These are phyloP conservation scores for Colletotrichum truncatum DNA, from an alignment of 2,329 filamentous ascomycete species.

Conservation along the genomic window DNA sequence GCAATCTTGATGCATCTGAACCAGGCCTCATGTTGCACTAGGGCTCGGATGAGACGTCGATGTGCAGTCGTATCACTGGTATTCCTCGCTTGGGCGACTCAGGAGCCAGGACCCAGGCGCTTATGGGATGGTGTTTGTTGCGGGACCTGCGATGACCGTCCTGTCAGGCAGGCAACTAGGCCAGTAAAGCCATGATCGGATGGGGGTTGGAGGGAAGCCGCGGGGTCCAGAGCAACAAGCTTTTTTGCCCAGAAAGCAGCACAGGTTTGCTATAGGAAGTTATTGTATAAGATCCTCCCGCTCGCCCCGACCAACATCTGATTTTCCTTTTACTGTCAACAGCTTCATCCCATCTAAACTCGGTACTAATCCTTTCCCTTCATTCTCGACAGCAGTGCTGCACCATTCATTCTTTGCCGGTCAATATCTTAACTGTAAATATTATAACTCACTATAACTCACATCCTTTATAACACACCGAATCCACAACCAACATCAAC, in stretches of 20 bases:
- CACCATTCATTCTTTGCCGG: conserved; percentile 13
- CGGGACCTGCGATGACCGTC: conserved; percentile 11
- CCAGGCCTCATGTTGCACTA: conserved; percentile 17
- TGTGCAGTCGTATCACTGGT: not conserved
- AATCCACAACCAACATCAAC: conserved; percentile 32
- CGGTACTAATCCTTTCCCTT: conserved; percentile 1
- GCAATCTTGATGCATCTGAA: not conserved
- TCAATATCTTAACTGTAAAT: conserved; percentile 10
- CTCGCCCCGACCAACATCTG: not conserved
- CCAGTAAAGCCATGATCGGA: not conserved
- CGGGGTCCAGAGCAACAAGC: not conserved
- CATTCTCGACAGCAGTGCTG: conserved; percentile 26
- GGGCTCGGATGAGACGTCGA: conserved; percentile 24
- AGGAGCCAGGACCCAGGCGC: not conserved
- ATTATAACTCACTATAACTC: conserved; percentile 10
- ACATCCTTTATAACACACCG: not conserved
- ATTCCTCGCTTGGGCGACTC: conserved; percentile 15
- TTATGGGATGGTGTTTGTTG: not conserved
- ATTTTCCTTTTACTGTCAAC: not conserved
- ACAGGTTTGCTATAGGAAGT: conserved; percentile 2
- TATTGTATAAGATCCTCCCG: conserved; percentile 26
- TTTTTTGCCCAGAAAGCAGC: not conserved
- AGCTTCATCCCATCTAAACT: conserved; percentile 17
- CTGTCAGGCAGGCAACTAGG: conserved; percentile 2
- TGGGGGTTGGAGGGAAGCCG: not conserved